Percentiles rank a stretch among this genome's conserved stretches.
Evolutionary conservation across 2,329 filamentous ascomycete species (phyloP).

Genomic region (Atkinsonella hypoxylon): DNA sequence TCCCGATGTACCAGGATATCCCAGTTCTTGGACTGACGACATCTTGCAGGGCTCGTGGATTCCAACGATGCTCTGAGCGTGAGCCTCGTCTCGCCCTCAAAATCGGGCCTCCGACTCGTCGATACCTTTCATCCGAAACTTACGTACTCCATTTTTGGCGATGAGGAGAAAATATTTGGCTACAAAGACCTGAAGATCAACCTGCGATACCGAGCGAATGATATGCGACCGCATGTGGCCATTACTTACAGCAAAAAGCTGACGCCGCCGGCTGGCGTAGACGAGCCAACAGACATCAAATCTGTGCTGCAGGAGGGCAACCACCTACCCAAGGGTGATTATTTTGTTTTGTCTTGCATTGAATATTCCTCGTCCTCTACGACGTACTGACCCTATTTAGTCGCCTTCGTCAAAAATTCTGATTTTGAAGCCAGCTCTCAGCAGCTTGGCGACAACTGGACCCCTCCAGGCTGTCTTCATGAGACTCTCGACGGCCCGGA

Average conservation of each 20-base stretch:
- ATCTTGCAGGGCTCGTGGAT: conserved; percentile 39
- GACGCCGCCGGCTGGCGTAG: conserved; percentile 48
- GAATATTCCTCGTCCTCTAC: conserved; percentile 12
- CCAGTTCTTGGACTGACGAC: background rate
- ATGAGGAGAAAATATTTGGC: conserved; percentile 85
- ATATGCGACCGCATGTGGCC: conserved; percentile 67
- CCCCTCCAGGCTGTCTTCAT: conserved; percentile 64
- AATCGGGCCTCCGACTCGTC: conserved; percentile 40
- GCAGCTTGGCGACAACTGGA: conserved; percentile 34
- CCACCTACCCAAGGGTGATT: conserved; percentile 54
- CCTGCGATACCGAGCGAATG: conserved; percentile 53
- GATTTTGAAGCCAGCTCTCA: conserved; percentile 51
- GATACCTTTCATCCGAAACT: conserved; percentile 71
- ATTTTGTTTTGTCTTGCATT: background rate
- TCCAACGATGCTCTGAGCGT: conserved; percentile 52
- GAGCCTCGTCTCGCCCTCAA: conserved; percentile 41
- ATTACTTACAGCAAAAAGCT: conserved; percentile 64
- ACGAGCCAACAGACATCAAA: conserved; percentile 56
- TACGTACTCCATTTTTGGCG: conserved; percentile 85
- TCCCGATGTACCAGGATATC: background rate
- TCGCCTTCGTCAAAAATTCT: conserved; percentile 51
- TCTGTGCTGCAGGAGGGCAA: conserved; percentile 49
- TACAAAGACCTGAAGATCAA: conserved; percentile 72
- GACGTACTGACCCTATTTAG: conserved; percentile 26
- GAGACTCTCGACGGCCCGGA: conserved; percentile 49